These are phyloP conservation scores for Linum trigynum DNA, from an alignment of 345 rosid species.

Conservation along the genomic window DNA sequence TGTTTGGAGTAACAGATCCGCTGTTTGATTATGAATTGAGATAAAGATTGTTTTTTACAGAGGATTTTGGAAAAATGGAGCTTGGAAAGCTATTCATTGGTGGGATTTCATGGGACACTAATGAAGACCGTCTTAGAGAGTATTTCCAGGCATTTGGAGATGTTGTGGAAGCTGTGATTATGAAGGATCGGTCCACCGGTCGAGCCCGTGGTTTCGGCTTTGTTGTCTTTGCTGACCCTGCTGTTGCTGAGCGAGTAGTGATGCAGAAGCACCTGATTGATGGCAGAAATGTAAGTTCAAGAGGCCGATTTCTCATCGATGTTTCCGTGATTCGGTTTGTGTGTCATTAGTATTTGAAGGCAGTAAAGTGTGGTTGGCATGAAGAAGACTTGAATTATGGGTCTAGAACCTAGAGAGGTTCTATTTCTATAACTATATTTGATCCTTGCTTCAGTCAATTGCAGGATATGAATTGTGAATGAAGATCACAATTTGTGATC, in stretches of 20 bases:
- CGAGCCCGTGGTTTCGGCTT: constrained; percentile 97
- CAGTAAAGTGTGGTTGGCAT: not conserved
- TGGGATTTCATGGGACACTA: constrained; percentile 94
- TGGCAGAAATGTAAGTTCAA: constrained; percentile 69
- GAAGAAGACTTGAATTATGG: not conserved
- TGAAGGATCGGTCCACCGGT: constrained; percentile 91
- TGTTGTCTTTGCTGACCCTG: constrained; percentile 71
- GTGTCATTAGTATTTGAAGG: too few relatives aligned
- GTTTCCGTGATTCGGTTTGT: not conserved
- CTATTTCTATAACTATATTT: not conserved
- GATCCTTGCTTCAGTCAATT: not conserved
- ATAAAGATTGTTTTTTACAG: constrained; percentile 5
- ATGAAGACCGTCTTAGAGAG: constrained; percentile 74
- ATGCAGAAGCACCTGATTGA: constrained; percentile 67
- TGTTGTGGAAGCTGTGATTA: constrained; percentile 74
- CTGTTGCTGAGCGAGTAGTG: constrained; percentile 69
- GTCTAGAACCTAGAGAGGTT: not conserved
- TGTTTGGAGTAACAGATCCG: not conserved
- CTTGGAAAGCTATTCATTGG: constrained; percentile 82
- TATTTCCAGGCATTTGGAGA: constrained; percentile 77
- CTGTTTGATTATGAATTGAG: constrained; percentile 6
- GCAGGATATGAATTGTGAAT: too few relatives aligned
- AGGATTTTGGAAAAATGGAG: constrained; percentile 60
- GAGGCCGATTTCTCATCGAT: too few relatives aligned
- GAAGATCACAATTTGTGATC: too few relatives aligned